These are phyloP conservation scores for Aspergillus brasiliensis DNA, from an alignment of 2,329 filamentous ascomycete genomes.

Conservation along the genomic window DNA sequence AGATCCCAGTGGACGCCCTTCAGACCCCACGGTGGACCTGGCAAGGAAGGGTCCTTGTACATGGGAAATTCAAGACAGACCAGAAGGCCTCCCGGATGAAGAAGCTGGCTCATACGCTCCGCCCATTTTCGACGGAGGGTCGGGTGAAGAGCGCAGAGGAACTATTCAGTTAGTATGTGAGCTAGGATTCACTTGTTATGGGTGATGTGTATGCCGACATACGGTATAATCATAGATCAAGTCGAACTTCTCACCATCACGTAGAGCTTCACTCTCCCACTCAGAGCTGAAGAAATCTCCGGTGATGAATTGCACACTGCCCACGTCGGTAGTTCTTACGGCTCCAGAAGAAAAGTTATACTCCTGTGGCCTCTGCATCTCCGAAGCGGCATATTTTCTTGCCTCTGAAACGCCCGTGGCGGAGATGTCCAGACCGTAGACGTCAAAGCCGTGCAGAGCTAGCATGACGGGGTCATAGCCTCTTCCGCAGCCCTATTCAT, in stretches of 20 bases:
- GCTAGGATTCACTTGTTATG: too few relatives aligned
- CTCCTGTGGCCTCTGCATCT: slow-evolving; percentile 20
- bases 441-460: slow-evolving; percentile 35
- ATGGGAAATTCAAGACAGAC: slow-evolving; percentile 54
- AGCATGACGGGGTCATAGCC: slow-evolving; percentile 38
- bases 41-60: slow-evolving; percentile 37
- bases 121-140: slow-evolving; percentile 58
- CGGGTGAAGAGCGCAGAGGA: slow-evolving; percentile 64
- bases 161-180: slow-evolving; percentile 44
- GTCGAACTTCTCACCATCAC: slow-evolving; percentile 10
- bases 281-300: slow-evolving; percentile 50
- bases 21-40: slow-evolving; percentile 44
- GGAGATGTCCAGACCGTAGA: slow-evolving; percentile 34
- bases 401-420: slow-evolving; percentile 26
- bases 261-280: neutral
- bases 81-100: slow-evolving; percentile 30
- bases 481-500: slow-evolving; percentile 33
- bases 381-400: slow-evolving; percentile 19
- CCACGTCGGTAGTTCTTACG: neutral
- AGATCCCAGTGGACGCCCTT: slow-evolving; percentile 41
- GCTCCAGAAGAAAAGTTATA: slow-evolving; percentile 20
- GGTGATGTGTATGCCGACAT: too few relatives aligned
- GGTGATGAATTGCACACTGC: slow-evolving; percentile 52
- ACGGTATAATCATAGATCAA: slow-evolving; percentile 52
- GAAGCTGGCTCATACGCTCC: slow-evolving; percentile 43